These are phyloP conservation scores for Zymoseptoria pseudotritici DNA, from an alignment of 2,329 filamentous ascomycete genomes.

Conservation along the genomic window DNA sequence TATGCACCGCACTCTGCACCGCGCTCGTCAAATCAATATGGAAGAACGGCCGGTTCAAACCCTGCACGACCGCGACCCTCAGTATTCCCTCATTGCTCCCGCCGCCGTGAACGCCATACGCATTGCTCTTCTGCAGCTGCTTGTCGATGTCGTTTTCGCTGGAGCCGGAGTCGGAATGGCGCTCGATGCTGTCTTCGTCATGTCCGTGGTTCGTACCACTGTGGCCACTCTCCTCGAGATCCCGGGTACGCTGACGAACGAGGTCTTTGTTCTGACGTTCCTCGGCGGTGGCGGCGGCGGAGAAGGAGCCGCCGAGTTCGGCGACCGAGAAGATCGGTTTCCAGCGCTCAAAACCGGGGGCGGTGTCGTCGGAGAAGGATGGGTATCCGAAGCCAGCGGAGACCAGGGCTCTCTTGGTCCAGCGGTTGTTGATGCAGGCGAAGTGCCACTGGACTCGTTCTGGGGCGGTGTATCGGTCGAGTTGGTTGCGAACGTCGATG, in stretches of 20 bases:
- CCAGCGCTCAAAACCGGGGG: slow-evolving; percentile 59
- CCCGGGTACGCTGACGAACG: slow-evolving; percentile 26
- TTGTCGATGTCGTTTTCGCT: slow-evolving; percentile 32
- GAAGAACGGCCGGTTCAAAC: slow-evolving; percentile 86
- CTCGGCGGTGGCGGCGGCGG: slow-evolving; percentile 63
- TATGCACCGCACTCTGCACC: slow-evolving; percentile 76
- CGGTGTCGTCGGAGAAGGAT: slow-evolving; percentile 40
- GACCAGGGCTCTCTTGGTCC: slow-evolving; percentile 85
- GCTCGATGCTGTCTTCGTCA: slow-evolving; percentile 17
- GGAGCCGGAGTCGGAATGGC: slow-evolving; percentile 18
- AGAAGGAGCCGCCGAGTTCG: slow-evolving; percentile 66
- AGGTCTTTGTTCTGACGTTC: slow-evolving; percentile 50
- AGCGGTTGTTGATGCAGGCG: slow-evolving; percentile 85
- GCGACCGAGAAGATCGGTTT: slow-evolving; percentile 93
- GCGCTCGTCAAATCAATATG: slow-evolving; percentile 88
- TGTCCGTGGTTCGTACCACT: neutral
- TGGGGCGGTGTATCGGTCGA: slow-evolving; percentile 76
- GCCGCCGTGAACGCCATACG: slow-evolving; percentile 12
- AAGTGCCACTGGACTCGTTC: slow-evolving; percentile 91
- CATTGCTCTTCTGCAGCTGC: slow-evolving; percentile 41
- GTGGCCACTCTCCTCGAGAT: slow-evolving; percentile 21
- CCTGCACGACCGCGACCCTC: slow-evolving; percentile 62
- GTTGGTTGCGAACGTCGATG: slow-evolving; percentile 89
- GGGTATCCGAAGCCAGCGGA: slow-evolving; percentile 86
- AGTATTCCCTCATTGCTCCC: neutral